A percentile compares a stretch with the other conserved stretches of the same genome.
phyloP scores from a whole-genome alignment of 352 stramenopile species.

The Pythium utonaiense region DNA sequence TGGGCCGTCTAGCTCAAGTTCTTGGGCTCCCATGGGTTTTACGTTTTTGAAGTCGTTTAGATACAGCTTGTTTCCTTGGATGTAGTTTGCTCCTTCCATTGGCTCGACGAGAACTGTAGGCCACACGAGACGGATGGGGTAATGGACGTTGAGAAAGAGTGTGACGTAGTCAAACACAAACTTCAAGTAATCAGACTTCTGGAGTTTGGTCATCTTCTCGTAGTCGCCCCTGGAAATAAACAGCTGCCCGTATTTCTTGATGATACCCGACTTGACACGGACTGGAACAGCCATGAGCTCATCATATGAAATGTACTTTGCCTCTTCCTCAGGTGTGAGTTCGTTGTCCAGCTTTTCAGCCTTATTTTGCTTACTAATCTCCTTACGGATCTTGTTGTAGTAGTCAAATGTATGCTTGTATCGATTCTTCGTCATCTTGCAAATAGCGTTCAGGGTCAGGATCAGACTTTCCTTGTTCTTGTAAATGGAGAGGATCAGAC shows the following conservation, averaged over 20 bases:
- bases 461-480: slow-evolving; percentile 21
- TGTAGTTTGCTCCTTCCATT: slow-evolving; percentile 13
- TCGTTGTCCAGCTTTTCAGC: slow-evolving; percentile 23
- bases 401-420: slow-evolving; percentile 18
- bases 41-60: slow-evolving; percentile 24
- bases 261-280: slow-evolving; percentile 11
- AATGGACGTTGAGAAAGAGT: slow-evolving; percentile 22
- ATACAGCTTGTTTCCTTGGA: slow-evolving; percentile 17
- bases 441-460: slow-evolving; percentile 20
- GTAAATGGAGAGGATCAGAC: slow-evolving; percentile 15
- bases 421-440: slow-evolving; percentile 16
- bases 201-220: slow-evolving; percentile 11
- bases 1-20: slow-evolving; percentile 12
- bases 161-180: slow-evolving; percentile 24
- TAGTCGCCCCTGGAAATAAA: slow-evolving; percentile 20
- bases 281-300: slow-evolving; percentile 18
- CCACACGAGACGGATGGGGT: slow-evolving; percentile 22
- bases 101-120: slow-evolving; percentile 6
- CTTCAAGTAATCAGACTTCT: slow-evolving; percentile 18
- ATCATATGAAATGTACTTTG: slow-evolving; percentile 21
- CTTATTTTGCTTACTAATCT: slow-evolving; percentile 26
- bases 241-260: slow-evolving; percentile 14
- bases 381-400: slow-evolving; percentile 21
- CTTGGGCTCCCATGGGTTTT: slow-evolving; percentile 20
- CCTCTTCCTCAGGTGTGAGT: slow-evolving; percentile 19